A percentile compares a stretch with the other conserved stretches of the same genome.
Evolutionary conservation across 2,329 filamentous ascomycete species (phyloP).

Genomic region (Cladosporium sp.): DNA sequence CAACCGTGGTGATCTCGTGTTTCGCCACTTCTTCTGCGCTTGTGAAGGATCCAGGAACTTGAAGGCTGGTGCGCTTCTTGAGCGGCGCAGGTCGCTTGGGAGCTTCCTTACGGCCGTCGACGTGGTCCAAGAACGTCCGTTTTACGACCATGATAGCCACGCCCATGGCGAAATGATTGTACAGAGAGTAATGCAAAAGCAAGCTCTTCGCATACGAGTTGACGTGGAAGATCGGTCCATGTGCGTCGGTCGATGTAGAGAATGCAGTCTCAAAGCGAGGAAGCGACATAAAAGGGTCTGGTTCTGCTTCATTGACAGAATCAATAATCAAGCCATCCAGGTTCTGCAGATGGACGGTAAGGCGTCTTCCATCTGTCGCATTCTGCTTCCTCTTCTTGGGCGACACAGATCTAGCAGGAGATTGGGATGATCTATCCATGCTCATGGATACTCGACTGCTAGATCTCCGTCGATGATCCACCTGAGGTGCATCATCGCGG

Average conservation of each 20-base stretch:
- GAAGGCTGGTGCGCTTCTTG: conserved; percentile 18
- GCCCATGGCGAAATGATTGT: conserved; percentile 84
- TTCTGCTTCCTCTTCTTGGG: conserved; percentile 39
- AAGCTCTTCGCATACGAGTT: conserved; percentile 76
- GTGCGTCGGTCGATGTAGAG: conserved; percentile 76
- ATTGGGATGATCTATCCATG: conserved; percentile 27
- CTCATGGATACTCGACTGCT: conserved; percentile 61
- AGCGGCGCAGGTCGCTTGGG: conserved; percentile 11
- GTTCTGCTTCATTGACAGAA: conserved; percentile 74
- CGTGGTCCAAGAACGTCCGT: conserved; percentile 36
- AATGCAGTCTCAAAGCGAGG: conserved; percentile 84
- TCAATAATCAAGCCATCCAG: conserved; percentile 91
- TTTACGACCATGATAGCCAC: conserved; percentile 71
- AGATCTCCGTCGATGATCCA: conserved; percentile 58
- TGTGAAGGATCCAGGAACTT: conserved; percentile 17
- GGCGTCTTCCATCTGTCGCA: conserved; percentile 69
- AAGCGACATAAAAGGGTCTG: conserved; percentile 78
- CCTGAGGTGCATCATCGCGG: conserved; percentile 48
- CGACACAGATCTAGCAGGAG: conserved; percentile 32
- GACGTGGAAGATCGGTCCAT: conserved; percentile 82
- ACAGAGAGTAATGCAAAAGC: conserved; percentile 83
- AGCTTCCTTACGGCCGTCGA: conserved; percentile 14
- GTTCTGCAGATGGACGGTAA: conserved; percentile 75
- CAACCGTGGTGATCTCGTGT: conserved; percentile 70
- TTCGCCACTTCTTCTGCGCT: conserved; percentile 26